Percentiles rank a stretch among this genome's conserved stretches.
These are phyloP conservation scores for Nannochloropsis salina DNA, from an alignment of 108 stramenopile species.

Conservation along the genomic window DNA sequence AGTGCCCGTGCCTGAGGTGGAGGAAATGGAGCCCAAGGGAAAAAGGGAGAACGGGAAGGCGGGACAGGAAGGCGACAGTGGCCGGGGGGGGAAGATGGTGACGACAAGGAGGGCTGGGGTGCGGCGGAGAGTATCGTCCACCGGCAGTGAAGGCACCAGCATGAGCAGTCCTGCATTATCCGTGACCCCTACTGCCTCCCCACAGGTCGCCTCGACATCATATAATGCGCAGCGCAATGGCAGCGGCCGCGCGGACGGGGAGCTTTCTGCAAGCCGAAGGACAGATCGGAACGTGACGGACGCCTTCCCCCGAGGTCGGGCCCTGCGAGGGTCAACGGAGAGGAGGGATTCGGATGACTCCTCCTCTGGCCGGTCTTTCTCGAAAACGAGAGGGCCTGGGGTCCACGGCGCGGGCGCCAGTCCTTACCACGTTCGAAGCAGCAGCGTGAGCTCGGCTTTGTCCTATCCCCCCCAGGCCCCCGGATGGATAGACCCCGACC, in stretches of 20 bases:
- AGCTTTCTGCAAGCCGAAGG: too few species aligned
- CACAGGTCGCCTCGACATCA: background rate
- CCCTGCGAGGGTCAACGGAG: background rate
- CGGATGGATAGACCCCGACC: background rate
- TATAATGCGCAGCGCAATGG: background rate
- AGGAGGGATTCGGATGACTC: background rate
- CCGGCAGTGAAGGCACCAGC: background rate
- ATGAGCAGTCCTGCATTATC: too few species aligned
- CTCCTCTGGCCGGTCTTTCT: background rate
- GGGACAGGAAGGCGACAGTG: background rate
- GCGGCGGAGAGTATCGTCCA: background rate
- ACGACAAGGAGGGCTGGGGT: background rate
- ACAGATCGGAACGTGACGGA: too few species aligned
- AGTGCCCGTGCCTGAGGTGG: background rate
- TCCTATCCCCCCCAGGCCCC: background rate
- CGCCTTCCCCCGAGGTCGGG: too few species aligned
- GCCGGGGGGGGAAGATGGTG: background rate
- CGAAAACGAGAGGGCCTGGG: background rate
- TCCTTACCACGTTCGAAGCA: background rate
- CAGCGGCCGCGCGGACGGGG: background rate
- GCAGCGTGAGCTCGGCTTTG: background rate
- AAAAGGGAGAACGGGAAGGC: background rate
- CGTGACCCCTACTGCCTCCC: background rate
- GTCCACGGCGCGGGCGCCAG: background rate
- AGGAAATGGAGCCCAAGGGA: background rate